Conservation (phyloP, 768 basidiomycete genomes). For the Leccinum arenicola region DNA sequence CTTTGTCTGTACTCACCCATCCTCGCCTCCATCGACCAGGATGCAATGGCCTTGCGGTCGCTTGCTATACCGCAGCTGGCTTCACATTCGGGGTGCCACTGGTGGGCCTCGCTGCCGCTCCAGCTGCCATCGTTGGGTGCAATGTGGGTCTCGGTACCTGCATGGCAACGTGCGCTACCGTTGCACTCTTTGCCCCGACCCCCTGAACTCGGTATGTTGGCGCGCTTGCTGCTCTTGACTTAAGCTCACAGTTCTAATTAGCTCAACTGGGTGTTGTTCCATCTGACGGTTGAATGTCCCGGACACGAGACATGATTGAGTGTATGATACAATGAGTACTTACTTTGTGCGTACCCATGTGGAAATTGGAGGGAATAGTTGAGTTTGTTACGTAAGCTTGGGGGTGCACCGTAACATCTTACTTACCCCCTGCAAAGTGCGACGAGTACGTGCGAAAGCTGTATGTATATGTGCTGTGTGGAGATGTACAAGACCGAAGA, state of each 20-base stretch:
- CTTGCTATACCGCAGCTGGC: slow-evolving; percentile 26
- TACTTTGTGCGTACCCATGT: background rate
- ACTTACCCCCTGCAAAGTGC: slow-evolving; percentile 63
- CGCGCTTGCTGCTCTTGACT: background rate
- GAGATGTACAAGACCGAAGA: slow-evolving; percentile 47
- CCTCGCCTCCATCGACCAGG: slow-evolving; percentile 10
- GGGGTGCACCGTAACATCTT: slow-evolving; percentile 28
- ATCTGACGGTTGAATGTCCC: background rate
- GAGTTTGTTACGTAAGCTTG: too few relatives aligned
- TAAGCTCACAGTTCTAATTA: background rate
- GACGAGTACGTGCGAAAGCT: slow-evolving; percentile 47
- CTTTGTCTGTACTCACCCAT: background rate
- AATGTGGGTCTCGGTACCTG: slow-evolving; percentile 19
- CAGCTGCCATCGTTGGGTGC: slow-evolving; percentile 22
- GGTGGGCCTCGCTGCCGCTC: slow-evolving; percentile 6
- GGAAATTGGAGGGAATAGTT: background rate
- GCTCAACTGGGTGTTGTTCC: background rate
- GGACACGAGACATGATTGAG: background rate
- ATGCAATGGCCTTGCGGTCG: slow-evolving; percentile 20
- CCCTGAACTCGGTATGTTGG: slow-evolving; percentile 7
- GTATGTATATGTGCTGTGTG: slow-evolving; percentile 61
- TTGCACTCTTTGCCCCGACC: slow-evolving; percentile 21
- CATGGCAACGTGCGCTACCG: slow-evolving; percentile 4
- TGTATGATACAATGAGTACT: background rate
- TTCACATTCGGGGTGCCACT: slow-evolving; percentile 22